A percentile compares a stretch with the other conserved stretches of the same genome.
Conservation (phyloP, 495 filamentous ascomycete species). For the Tuber borchii region DNA sequence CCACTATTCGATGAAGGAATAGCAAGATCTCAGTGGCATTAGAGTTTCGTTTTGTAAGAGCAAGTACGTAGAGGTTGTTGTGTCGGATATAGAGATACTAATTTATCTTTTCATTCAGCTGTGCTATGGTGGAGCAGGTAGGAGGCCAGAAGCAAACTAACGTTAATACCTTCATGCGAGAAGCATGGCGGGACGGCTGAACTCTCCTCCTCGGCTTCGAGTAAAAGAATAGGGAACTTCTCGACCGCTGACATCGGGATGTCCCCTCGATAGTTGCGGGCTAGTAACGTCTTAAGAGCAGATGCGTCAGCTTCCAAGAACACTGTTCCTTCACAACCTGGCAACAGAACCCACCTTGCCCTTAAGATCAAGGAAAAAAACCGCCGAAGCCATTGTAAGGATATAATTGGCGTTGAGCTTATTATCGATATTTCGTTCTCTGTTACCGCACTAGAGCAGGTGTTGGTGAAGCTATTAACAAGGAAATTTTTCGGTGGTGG, state of each 20-base stretch:
- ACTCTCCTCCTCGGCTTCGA: constrained; percentile 98
- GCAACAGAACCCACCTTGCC: constrained; percentile 70
- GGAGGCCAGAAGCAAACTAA: constrained; percentile 46
- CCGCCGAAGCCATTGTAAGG: constrained; percentile 78
- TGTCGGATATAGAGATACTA: constrained; percentile 99
- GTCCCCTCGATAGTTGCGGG: constrained; percentile 97
- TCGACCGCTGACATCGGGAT: constrained; percentile 99
- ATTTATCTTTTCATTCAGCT: constrained; percentile 3
- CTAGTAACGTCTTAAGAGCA: constrained; percentile 74
- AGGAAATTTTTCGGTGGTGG: background rate
- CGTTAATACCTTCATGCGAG: constrained; percentile 97
- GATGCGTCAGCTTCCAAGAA: constrained; percentile 40
- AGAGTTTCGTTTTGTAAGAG: constrained; percentile 95
- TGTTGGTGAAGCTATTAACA: background rate
- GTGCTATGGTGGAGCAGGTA: constrained; percentile 5
- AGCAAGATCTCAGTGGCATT: constrained; percentile 98
- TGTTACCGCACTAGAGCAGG: background rate
- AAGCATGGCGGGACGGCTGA: constrained; percentile 97
- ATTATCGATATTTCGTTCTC: background rate
- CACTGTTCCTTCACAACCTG: constrained; percentile 8
- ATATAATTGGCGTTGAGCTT: background rate
- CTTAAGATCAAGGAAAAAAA: constrained; percentile 99
- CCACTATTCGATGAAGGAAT: constrained; percentile 96
- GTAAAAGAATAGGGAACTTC: constrained; percentile 93
- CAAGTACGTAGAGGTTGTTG: constrained; percentile 98